A percentile compares a stretch with the other conserved stretches of the same genome.
These are phyloP conservation scores for Daldinia childiae DNA, from an alignment of 495 filamentous ascomycete genomes.

Conservation along the genomic window DNA sequence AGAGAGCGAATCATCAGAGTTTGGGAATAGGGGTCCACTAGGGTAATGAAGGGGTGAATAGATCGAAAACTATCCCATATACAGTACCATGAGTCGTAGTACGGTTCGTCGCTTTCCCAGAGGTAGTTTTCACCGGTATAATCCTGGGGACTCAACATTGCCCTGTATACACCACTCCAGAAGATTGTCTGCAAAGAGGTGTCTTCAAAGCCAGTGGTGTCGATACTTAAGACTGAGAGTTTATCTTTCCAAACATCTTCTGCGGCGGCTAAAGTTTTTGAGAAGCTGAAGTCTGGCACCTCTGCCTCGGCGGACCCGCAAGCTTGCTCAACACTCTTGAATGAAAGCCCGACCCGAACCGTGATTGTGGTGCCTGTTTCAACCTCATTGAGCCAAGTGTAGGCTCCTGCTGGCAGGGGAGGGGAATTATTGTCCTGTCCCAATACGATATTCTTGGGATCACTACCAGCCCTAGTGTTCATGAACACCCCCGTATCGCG, in stretches of 20 bases:
- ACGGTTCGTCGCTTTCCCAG: constrained; percentile 74
- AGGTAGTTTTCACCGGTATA: constrained; percentile 79
- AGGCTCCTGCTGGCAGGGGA: constrained; percentile 68
- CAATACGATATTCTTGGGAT: constrained; percentile 59
- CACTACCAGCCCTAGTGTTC: constrained; percentile 61
- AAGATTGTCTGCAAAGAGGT: constrained; percentile 64
- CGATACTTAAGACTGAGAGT: constrained; percentile 61
- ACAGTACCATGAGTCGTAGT: constrained; percentile 78
- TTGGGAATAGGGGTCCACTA: constrained; percentile 71
- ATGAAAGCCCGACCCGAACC: constrained; percentile 70
- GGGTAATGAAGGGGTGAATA: constrained; percentile 70
- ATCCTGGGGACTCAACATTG: constrained; percentile 74
- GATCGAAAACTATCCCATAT: constrained; percentile 75
- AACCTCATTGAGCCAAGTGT: constrained; percentile 62
- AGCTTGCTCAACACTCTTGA: constrained; percentile 68
- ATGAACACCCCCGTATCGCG: constrained; percentile 69
- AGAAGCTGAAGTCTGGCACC: constrained; percentile 68
- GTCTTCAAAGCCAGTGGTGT: constrained; percentile 56
- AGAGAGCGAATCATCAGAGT: constrained; percentile 70
- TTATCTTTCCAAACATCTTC: constrained; percentile 67
- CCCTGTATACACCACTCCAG: constrained; percentile 72
- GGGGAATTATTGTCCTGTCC: constrained; percentile 64
- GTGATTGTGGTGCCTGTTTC: constrained; percentile 54
- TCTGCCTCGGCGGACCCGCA: constrained; percentile 69
- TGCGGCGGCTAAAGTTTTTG: constrained; percentile 57